Evolutionary conservation across 2,329 filamentous ascomycete species (phyloP), one percentile per base, ranked within the genome.

Genomic region (Thermomyces lanuginosus): DNA sequence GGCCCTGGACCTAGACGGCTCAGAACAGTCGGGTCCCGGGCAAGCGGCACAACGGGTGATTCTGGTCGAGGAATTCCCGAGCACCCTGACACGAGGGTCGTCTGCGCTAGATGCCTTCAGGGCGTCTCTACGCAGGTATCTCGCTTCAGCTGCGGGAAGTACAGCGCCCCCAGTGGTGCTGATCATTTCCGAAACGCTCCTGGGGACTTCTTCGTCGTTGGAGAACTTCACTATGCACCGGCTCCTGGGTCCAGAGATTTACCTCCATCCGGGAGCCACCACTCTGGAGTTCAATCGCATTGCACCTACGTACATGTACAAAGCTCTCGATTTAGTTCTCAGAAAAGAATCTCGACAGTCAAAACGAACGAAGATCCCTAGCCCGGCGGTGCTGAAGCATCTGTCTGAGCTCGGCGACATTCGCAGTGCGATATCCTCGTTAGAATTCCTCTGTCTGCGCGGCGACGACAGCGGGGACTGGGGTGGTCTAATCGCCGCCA

Each of bases 221-320:
- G 84, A 95, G 45, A 93, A 80, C 50, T 83, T 95, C 43, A 98
- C 89, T 1, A 82, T 82, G 0, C 81, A 95, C 55, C 72, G 84
- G 13, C 58, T 98, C 10, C 68, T 98, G 3, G 89, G 91, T 0
- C 76, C 83, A 0, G 79, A 89, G 36, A 78, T 98, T 22, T 63
- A 82, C 8, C 72, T 76, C 21, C 83, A 95, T 50, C 75, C 80
- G 0, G 74, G 75, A 8, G 73, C 82, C 2, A 72, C 69, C 6
- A 62, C 79, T 4, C 81, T 98, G 36, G 84, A 92, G 37, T 98
- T 95, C 56, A 98, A 98, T 43, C 69, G 78, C 8, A 76, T 98
- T 34, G 89, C 89, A 0, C 75, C 82, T 0, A 89, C 86, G 0
- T 69, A 86, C 21, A 67, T 98, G 42, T 65, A 72, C 8, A 92